A percentile compares a stretch with the other conserved stretches of the same genome.
Conservation (phyloP, 2,329 filamentous ascomycete species). For the Sodiomyces alkalinus region DNA sequence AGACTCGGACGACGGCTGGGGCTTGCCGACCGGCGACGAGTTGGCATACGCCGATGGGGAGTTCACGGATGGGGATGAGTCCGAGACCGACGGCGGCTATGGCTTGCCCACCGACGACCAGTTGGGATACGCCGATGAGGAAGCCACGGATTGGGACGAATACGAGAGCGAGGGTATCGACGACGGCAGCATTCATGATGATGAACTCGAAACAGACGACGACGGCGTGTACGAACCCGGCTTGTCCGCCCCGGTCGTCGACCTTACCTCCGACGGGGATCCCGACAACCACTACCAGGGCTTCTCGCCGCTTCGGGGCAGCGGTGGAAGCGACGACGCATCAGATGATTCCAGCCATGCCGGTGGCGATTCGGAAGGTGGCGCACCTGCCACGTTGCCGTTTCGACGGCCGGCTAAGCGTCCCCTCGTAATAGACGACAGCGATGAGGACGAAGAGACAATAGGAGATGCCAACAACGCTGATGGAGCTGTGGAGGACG, state of each 20-base stretch:
- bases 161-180: slow-evolving; percentile 26
- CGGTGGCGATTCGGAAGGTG: background rate
- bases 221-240: slow-evolving; percentile 1
- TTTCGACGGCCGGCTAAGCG: background rate
- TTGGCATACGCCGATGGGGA: background rate
- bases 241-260: slow-evolving; percentile 1
- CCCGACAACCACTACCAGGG: background rate
- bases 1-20: background rate
- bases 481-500: background rate
- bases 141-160: slow-evolving; percentile 9
- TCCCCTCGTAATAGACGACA: slow-evolving; percentile 1
- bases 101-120: background rate
- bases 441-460: slow-evolving; percentile 2
- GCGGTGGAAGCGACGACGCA: too few relatives aligned
- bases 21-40: background rate
- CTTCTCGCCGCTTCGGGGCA: background rate
- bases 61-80: background rate
- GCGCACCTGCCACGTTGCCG: background rate
- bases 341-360: background rate
- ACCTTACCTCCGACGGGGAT: background rate
- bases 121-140: background rate
- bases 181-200: slow-evolving; percentile 14
- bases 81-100: too few relatives aligned
- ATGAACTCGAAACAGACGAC: slow-evolving; percentile 6
- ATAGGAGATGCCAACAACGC: too few relatives aligned